A percentile compares a stretch with the other conserved stretches of the same genome.
Conservation (phyloP, 2,329 filamentous ascomycete species). For the Myotisia sp. region DNA sequence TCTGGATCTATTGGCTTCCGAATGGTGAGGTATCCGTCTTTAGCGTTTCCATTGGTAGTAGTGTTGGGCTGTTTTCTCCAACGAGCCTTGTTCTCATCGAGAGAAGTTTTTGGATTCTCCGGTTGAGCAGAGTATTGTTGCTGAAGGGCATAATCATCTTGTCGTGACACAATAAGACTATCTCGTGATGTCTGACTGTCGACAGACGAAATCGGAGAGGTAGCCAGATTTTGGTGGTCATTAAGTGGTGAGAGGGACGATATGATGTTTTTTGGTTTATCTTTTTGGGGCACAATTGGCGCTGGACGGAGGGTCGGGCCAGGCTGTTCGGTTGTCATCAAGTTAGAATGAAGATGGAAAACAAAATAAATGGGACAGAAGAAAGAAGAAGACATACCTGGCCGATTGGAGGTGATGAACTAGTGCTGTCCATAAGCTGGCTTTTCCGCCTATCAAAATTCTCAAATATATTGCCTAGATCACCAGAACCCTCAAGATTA, state of each 20-base stretch:
- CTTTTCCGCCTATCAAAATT: conserved; percentile 27
- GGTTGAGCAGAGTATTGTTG: too few relatives aligned
- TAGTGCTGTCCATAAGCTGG: conserved; percentile 9
- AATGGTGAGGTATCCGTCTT: conserved; percentile 14
- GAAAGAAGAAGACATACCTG: conserved; percentile 3
- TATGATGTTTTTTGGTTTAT: conserved; percentile 12
- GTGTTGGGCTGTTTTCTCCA: too few relatives aligned
- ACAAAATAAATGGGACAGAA: neutral
- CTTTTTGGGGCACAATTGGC: conserved; percentile 13
- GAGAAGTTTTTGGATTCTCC: too few relatives aligned
- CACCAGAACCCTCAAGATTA: conserved; percentile 27
- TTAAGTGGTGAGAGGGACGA: conserved; percentile 30
- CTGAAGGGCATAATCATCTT: neutral
- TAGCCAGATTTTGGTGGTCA: conserved; percentile 29
- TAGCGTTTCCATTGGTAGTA: too few relatives aligned
- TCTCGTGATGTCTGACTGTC: conserved; percentile 39
- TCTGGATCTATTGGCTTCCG: conserved; percentile 8
- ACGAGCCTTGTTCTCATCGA: neutral
- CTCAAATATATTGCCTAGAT: conserved; percentile 41
- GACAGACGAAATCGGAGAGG: conserved; percentile 37
- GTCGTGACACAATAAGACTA: conserved; percentile 30
- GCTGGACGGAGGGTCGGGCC: conserved; percentile 1
- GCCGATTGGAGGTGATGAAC: conserved; percentile 7
- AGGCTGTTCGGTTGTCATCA: conserved; percentile 3
- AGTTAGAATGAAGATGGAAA: neutral